Conservation (phyloP, 1,139 yeast species). For the Zygosaccharomyces sapae region DNA sequence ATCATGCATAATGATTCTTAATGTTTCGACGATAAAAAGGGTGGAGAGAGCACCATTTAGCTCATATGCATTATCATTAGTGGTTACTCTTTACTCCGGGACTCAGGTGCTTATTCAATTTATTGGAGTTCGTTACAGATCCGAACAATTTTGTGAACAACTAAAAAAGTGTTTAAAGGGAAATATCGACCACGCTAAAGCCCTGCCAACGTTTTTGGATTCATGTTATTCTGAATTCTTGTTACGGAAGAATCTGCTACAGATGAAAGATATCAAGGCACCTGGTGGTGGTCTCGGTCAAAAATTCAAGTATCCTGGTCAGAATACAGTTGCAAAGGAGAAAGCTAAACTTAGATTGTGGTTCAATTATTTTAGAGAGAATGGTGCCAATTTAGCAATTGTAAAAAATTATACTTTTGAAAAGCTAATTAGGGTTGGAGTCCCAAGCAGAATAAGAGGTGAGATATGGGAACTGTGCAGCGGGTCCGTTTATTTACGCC, state of each 20-base stretch:
- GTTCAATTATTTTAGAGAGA: slow-evolving; percentile 81
- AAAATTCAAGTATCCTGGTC: slow-evolving; percentile 83
- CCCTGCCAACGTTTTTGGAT: slow-evolving; percentile 60
- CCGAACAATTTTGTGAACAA: slow-evolving; percentile 73
- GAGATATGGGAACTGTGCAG: slow-evolving; percentile 93
- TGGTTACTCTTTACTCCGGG: slow-evolving; percentile 67
- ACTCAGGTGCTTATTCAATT: slow-evolving; percentile 63
- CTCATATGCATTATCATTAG: slow-evolving; percentile 70
- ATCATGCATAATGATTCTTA: slow-evolving; percentile 65
- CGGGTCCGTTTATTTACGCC: slow-evolving; percentile 77
- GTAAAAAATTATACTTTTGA: slow-evolving; percentile 73
- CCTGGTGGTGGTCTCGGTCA: slow-evolving; percentile 87
- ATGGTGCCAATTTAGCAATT: slow-evolving; percentile 80
- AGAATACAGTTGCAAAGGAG: slow-evolving; percentile 70
- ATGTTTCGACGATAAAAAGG: slow-evolving; percentile 72
- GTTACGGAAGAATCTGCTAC: slow-evolving; percentile 51
- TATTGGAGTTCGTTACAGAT: slow-evolving; percentile 71
- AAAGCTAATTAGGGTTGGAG: slow-evolving; percentile 79
- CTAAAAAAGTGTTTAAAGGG: slow-evolving; percentile 60
- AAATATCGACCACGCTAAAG: slow-evolving; percentile 57
- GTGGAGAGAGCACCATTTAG: slow-evolving; percentile 80
- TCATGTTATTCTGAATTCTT: slow-evolving; percentile 85
- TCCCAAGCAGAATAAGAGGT: slow-evolving; percentile 89
- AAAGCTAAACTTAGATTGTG: slow-evolving; percentile 85
- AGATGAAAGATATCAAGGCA: slow-evolving; percentile 44